Evolutionary conservation across 257 asterid genomes (phyloP).

Genomic region (Nemophila menziesii): DNA sequence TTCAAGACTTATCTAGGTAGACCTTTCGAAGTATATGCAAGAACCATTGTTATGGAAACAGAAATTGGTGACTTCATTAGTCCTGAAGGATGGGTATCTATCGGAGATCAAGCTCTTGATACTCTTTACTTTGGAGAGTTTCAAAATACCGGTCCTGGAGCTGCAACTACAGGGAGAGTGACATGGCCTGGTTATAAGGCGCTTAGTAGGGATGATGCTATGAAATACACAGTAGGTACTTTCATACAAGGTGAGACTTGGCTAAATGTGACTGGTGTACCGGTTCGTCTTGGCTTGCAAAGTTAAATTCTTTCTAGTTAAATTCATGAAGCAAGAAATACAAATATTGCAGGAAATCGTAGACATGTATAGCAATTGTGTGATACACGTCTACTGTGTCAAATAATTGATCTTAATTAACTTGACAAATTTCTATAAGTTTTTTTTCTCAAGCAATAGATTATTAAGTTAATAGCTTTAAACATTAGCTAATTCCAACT

Average conservation of each 20-base stretch:
- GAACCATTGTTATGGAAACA: slow-evolving; percentile 62
- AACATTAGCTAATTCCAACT: no score
- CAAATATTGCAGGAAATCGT: neutral
- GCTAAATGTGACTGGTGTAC: slow-evolving; percentile 21
- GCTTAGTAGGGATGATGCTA: slow-evolving; percentile 40
- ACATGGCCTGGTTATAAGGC: slow-evolving; percentile 47
- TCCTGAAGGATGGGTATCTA: slow-evolving; percentile 61
- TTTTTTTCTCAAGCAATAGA: no score
- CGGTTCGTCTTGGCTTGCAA: slow-evolving; percentile 50
- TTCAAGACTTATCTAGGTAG: slow-evolving; percentile 66
- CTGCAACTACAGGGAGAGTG: slow-evolving; percentile 32
- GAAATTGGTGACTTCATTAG: slow-evolving; percentile 52
- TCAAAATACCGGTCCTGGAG: slow-evolving; percentile 52
- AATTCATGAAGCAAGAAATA: neutral
- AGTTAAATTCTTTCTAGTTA: slow-evolving; percentile 10
- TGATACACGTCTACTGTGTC: no score
- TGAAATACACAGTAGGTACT: slow-evolving; percentile 39
- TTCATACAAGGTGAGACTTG: slow-evolving; percentile 61
- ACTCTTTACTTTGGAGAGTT: slow-evolving; percentile 59
- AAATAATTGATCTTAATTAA: no score
- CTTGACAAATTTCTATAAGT: no score
- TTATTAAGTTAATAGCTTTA: no score
- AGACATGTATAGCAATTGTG: neutral
- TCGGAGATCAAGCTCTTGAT: slow-evolving; percentile 39
- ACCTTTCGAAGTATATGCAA: slow-evolving; percentile 65